phyloP scores from a whole-genome alignment of 2,329 filamentous ascomycete species.

The Neofusicoccum sp. region DNA sequence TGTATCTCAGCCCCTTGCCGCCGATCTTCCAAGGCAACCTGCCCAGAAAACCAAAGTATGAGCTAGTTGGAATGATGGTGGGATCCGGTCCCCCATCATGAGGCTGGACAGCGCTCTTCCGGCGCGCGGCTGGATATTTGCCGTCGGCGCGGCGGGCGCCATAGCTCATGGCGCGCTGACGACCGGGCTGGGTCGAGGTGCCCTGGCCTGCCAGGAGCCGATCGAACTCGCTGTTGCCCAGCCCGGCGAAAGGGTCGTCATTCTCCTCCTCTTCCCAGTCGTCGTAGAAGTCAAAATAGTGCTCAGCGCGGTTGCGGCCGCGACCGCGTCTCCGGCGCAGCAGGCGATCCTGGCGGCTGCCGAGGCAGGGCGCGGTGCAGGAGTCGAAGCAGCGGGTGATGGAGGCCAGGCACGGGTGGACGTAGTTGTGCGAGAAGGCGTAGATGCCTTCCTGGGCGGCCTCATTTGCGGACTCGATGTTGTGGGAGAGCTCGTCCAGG shows the following conservation, averaged over 20 bases:
- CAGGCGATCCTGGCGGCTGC: constrained; percentile 72
- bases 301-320: constrained; percentile 67
- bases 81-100: constrained; percentile 65
- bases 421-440: constrained; percentile 82
- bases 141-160: constrained; percentile 64
- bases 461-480: constrained; percentile 87
- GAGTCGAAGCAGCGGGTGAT: constrained; percentile 66
- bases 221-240: constrained; percentile 84
- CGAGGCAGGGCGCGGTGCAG: constrained; percentile 73
- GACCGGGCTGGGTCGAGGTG: constrained; percentile 60
- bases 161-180: constrained; percentile 88
- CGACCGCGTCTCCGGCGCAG: constrained; percentile 67
- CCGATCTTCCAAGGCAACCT: constrained; percentile 84
- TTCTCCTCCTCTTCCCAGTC: constrained; percentile 80
- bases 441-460: constrained; percentile 90
- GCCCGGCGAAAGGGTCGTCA: constrained; percentile 66
- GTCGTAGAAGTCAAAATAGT: constrained; percentile 96
- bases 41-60: constrained; percentile 81
- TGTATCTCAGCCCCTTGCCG: constrained; percentile 76
- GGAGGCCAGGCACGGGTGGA: constrained; percentile 75
- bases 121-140: constrained; percentile 38
- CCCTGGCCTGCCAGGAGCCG: constrained; percentile 71
- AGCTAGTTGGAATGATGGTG: constrained; percentile 86
- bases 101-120: constrained; percentile 57
- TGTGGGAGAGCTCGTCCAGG: constrained; percentile 90